Percentiles rank a stretch among this genome's conserved stretches.
phyloP scores from a whole-genome alignment of 805 yeast genomes.

The Candida jianshihensis region DNA sequence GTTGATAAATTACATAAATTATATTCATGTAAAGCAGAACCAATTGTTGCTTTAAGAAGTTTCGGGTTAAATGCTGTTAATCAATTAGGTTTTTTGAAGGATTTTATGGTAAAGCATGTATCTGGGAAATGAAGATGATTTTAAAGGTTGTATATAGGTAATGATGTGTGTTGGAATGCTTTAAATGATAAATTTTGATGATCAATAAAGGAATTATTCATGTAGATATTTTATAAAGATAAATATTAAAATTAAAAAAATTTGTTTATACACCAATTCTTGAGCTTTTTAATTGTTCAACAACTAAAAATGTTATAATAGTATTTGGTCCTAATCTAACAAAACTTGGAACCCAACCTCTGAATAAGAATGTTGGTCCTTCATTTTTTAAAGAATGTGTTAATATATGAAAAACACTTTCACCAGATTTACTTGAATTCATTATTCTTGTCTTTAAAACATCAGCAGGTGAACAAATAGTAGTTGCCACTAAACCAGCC shows the following conservation, averaged over 20 bases:
- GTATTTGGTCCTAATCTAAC: conserved; percentile 82
- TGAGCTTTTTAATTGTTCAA: conserved; percentile 55
- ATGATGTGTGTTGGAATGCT: not conserved
- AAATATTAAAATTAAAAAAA: too few relatives aligned
- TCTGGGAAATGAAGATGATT: conserved; percentile 26
- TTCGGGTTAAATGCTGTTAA: conserved; percentile 70
- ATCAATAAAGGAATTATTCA: not conserved
- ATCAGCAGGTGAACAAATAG: conserved; percentile 89
- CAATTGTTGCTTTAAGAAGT: conserved; percentile 69
- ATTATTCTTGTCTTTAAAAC: conserved; percentile 84
- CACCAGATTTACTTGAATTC: conserved; percentile 44
- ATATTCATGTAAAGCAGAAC: conserved; percentile 65
- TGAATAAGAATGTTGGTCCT: conserved; percentile 74
- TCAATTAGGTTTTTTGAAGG: conserved; percentile 56
- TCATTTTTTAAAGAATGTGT: conserved; percentile 52
- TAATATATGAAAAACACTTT: conserved; percentile 46
- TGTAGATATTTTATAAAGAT: not conserved
- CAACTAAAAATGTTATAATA: conserved; percentile 58
- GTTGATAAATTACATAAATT: conserved; percentile 90
- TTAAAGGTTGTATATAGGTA: too few relatives aligned
- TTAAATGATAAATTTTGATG: conserved; percentile 2
- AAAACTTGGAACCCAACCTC: conserved; percentile 90
- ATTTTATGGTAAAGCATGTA: conserved; percentile 55
- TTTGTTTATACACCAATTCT: conserved; percentile 38
- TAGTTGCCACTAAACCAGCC: conserved; percentile 86